These are phyloP conservation scores for Galerina marginata DNA, from an alignment of 768 basidiomycete genomes.

Conservation along the genomic window DNA sequence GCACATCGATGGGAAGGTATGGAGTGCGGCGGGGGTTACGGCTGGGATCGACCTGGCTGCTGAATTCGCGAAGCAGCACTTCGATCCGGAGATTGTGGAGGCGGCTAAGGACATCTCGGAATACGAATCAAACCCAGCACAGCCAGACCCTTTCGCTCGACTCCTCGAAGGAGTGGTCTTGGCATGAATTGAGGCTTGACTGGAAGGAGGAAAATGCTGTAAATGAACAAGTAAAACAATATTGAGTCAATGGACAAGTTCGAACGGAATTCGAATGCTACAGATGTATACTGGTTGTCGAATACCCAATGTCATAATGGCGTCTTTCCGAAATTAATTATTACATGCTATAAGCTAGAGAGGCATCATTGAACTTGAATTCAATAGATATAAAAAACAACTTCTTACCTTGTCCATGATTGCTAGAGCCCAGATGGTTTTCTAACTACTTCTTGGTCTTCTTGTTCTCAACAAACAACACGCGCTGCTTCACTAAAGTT, in stretches of 20 bases:
- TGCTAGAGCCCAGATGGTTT: too few species aligned
- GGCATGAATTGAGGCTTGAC: not conserved
- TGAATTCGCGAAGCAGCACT: slow-evolving; percentile 28
- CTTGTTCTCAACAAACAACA: slow-evolving; percentile 80
- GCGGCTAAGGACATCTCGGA: slow-evolving; percentile 21
- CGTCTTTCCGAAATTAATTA: too few species aligned
- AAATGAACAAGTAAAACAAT: too few species aligned
- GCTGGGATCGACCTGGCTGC: slow-evolving; percentile 32
- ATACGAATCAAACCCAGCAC: slow-evolving; percentile 25
- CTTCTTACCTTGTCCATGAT: too few species aligned
- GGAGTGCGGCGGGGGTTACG: slow-evolving; percentile 33
- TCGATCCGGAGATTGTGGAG: slow-evolving; percentile 26
- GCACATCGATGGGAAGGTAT: slow-evolving; percentile 31
- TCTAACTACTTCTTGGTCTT: slow-evolving; percentile 63
- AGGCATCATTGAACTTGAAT: too few species aligned
- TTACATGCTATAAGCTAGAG: too few species aligned
- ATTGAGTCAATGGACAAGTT: too few species aligned
- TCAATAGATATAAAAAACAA: too few species aligned
- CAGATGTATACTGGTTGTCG: too few species aligned
- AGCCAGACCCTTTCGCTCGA: slow-evolving; percentile 28
- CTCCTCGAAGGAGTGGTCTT: slow-evolving; percentile 27
- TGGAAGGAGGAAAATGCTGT: not conserved
- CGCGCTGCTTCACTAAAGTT: slow-evolving; percentile 64
- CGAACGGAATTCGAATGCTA: too few species aligned
- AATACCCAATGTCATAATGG: too few species aligned